These are phyloP conservation scores for Trichoderma pleuroti DNA, from an alignment of 2,329 filamentous ascomycete species.

Conservation along the genomic window DNA sequence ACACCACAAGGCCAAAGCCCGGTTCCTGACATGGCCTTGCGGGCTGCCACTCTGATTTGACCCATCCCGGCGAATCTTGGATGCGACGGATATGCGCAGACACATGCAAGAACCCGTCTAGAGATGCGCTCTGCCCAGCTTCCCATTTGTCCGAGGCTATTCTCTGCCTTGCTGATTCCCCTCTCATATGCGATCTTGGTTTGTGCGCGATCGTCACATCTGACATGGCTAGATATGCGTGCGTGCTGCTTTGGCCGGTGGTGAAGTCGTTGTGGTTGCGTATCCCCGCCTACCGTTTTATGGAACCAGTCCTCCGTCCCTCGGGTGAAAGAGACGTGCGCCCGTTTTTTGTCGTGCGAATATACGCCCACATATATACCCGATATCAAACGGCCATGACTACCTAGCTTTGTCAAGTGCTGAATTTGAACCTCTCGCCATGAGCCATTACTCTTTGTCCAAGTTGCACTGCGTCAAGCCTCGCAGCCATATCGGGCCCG, in stretches of 20 bases:
- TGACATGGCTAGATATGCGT: not conserved
- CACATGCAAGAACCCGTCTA: constrained; percentile 7
- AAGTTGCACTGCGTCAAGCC: constrained; percentile 12
- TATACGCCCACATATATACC: not conserved
- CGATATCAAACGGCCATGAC: not conserved
- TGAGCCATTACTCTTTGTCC: not conserved
- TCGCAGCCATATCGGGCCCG: constrained; percentile 5
- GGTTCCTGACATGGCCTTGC: not conserved
- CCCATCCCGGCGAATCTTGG: not conserved
- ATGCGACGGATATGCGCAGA: not conserved
- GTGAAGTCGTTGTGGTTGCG: not conserved
- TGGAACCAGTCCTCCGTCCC: not conserved
- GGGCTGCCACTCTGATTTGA: not conserved
- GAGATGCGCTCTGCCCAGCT: not conserved
- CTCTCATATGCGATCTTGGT: not conserved
- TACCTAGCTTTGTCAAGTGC: not conserved
- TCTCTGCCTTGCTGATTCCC: not conserved
- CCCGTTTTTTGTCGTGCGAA: not conserved
- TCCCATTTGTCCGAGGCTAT: constrained; percentile 7
- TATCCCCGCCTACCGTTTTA: not conserved
- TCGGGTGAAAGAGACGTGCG: not conserved
- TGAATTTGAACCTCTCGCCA: not conserved
- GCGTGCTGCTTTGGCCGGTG: not conserved
- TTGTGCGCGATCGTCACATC: not conserved
- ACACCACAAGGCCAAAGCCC: not conserved